Evolutionary conservation across 257 asterid genomes (phyloP).

Genomic region (Solanum chilense): DNA sequence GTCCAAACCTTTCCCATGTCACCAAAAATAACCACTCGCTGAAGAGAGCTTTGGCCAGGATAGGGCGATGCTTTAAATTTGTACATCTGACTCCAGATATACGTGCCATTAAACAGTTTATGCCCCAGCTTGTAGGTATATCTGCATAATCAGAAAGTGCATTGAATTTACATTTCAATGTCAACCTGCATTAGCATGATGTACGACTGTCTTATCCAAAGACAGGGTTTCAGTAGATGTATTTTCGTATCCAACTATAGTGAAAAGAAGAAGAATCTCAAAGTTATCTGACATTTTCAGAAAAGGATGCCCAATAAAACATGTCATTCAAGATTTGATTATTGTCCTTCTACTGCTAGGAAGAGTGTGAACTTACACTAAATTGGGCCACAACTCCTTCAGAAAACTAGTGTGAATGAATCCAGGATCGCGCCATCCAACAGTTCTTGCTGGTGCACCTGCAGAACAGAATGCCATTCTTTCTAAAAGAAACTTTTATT

Average conservation of each 20-base stretch:
- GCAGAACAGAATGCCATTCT: not conserved
- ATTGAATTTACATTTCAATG: not conserved
- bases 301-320: not conserved
- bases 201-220: not conserved
- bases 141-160: slow-evolving; percentile 27
- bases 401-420: slow-evolving; percentile 45
- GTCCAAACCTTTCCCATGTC: slow-evolving; percentile 92
- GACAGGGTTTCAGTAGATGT: not conserved
- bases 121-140: slow-evolving; percentile 91
- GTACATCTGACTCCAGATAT: slow-evolving; percentile 51
- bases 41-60: slow-evolving; percentile 91
- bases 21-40: slow-evolving; percentile 73
- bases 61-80: slow-evolving; percentile 84
- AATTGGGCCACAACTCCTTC: slow-evolving; percentile 50
- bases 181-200: not conserved
- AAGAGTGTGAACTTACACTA: slow-evolving; percentile 16
- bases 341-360: not conserved
- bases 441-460: slow-evolving; percentile 76
- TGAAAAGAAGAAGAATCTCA: not conserved
- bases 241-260: not conserved
- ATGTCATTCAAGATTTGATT: not conserved
- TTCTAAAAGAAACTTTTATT: not conserved
- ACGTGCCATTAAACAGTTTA: slow-evolving; percentile 43
- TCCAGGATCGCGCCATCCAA: slow-evolving; percentile 71
- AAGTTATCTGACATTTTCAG: not conserved